Conservation (phyloP, 2,329 filamentous ascomycete species). For the Chrysosporium keratinophilum region DNA sequence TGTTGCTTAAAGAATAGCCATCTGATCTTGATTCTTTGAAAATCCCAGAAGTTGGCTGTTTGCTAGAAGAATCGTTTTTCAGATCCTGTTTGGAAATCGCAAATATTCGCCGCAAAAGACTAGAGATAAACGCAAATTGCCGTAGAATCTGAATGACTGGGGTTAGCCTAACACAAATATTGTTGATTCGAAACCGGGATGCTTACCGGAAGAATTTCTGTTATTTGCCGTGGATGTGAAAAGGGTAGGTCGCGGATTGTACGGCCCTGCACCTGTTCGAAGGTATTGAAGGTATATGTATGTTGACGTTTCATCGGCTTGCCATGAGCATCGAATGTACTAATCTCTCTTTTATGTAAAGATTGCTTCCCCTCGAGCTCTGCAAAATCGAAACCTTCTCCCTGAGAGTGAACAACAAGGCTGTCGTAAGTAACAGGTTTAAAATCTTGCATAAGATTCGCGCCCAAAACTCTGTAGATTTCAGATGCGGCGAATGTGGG, state of each 20-base stretch:
- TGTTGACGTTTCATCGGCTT: slow-evolving; percentile 27
- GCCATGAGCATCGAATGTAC: slow-evolving; percentile 25
- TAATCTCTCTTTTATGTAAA: slow-evolving; percentile 26
- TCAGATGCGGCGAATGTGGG: slow-evolving; percentile 34
- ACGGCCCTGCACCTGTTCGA: slow-evolving; percentile 33
- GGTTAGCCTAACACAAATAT: neutral
- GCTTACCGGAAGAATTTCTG: slow-evolving; percentile 35
- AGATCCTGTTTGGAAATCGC: slow-evolving; percentile 16
- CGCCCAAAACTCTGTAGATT: slow-evolving; percentile 33
- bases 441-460: slow-evolving; percentile 33
- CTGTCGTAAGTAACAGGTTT: slow-evolving; percentile 33
- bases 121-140: slow-evolving; percentile 36
- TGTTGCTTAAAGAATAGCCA: slow-evolving; percentile 30
- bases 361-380: slow-evolving; percentile 23
- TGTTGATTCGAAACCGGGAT: neutral
- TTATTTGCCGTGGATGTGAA: slow-evolving; percentile 37
- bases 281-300: slow-evolving; percentile 35
- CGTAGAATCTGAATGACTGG: slow-evolving; percentile 29
- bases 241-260: slow-evolving; percentile 36
- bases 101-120: slow-evolving; percentile 31
- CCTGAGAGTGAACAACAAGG: slow-evolving; percentile 26
- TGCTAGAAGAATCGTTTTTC: slow-evolving; percentile 9
- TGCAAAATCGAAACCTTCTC: slow-evolving; percentile 19
- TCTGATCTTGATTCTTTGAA: slow-evolving; percentile 8
- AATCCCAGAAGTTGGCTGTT: slow-evolving; percentile 5